phyloP scores from a whole-genome alignment of 495 filamentous ascomycete genomes.

The Talaromyces trachyspermus region DNA sequence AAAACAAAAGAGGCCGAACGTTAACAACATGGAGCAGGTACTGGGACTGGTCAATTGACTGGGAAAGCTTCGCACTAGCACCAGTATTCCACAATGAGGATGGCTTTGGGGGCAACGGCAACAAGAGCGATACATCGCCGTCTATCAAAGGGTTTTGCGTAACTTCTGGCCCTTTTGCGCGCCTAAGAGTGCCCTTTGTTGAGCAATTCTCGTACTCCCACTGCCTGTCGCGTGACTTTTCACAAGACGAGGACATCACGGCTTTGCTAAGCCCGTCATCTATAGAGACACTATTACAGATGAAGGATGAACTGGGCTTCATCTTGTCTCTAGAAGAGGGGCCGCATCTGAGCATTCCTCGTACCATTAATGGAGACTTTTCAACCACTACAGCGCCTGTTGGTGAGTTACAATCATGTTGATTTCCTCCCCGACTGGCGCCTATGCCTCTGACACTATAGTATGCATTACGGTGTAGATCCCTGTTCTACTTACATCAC shows the following conservation, averaged over 20 bases:
- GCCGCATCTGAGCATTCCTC: neutral
- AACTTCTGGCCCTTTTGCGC: conserved; percentile 15
- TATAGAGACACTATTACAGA: neutral
- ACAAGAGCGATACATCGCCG: neutral
- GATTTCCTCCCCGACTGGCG: neutral
- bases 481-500: neutral
- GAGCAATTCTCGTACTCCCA: conserved; percentile 11
- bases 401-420: neutral
- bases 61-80: neutral
- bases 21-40: neutral
- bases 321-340: neutral
- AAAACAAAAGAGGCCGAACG: neutral
- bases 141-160: conserved; percentile 11
- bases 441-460: neutral
- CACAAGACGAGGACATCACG: neutral
- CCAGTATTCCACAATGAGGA: neutral
- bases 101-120: neutral
- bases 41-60: neutral
- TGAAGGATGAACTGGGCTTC: neutral
- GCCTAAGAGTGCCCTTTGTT: conserved; percentile 9
- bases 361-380: neutral
- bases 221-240: conserved; percentile 15
- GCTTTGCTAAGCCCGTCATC: neutral
- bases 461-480: neutral
- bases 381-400: neutral